Evolutionary conservation across 2,329 filamentous ascomycete genomes (phyloP).

Genomic region (Arthrobotrys iridis): DNA sequence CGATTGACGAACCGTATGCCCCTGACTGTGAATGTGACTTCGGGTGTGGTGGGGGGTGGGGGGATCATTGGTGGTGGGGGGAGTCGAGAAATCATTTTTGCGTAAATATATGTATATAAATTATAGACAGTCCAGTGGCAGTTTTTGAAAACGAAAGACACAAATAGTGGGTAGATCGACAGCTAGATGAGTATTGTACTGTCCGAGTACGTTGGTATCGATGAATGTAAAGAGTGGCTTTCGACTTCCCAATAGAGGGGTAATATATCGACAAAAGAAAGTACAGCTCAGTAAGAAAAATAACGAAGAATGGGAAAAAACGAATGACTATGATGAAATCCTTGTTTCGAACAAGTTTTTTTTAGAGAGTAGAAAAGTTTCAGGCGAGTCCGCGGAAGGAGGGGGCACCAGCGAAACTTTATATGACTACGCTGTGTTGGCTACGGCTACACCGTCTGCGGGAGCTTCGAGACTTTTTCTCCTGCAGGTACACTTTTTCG

Average conservation of each 20-base stretch:
- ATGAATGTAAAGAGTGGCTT: neutral
- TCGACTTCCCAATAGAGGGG: neutral
- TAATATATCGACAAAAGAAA: neutral
- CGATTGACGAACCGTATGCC: conserved; percentile 34
- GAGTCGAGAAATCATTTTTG: conserved; percentile 5
- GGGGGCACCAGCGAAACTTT: conserved; percentile 22
- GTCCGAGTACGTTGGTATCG: conserved; percentile 1
- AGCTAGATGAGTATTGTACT: neutral
- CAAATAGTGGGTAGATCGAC: neutral
- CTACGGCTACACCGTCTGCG: neutral
- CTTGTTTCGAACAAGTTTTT: conserved; percentile 9
- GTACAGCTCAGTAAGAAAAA: neutral
- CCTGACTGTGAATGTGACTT: conserved; percentile 41
- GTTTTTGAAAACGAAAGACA: neutral
- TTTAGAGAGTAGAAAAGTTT: conserved; percentile 20
- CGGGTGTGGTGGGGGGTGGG: conserved; percentile 10
- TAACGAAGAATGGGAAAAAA: neutral
- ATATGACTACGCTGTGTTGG: neutral
- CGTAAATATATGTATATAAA: neutral
- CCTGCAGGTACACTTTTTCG: neutral
- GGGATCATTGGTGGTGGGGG: conserved; percentile 17
- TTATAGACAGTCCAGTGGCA: neutral
- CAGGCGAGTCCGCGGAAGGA: too few species aligned
- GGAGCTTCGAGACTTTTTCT: conserved; percentile 4
- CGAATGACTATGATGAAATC: neutral